A percentile compares a stretch with the other conserved stretches of the same genome.
phyloP scores from a whole-genome alignment of 2,329 filamentous ascomycete species.

The Stemphylium vesicarium region DNA sequence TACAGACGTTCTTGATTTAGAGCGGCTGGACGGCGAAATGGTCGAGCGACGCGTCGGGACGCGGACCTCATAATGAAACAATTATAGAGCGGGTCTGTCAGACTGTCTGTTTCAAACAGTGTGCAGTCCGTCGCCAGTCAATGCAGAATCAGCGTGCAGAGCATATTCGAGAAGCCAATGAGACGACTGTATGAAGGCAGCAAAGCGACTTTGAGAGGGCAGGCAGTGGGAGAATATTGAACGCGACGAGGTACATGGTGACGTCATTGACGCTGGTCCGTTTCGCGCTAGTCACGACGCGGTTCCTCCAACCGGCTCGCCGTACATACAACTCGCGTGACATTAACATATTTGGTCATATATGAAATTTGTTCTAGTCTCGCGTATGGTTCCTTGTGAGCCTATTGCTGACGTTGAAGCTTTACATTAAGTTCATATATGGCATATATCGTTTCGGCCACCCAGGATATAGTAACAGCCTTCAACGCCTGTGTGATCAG shows the following conservation, averaged over 20 bases:
- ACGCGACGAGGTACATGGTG: background rate
- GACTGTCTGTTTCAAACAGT: background rate
- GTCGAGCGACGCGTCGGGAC: background rate
- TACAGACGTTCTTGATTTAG: background rate
- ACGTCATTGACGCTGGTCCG: background rate
- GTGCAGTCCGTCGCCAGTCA: background rate
- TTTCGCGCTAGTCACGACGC: background rate
- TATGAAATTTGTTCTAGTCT: too few relatives aligned
- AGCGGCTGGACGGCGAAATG: background rate
- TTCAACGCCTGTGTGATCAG: too few relatives aligned
- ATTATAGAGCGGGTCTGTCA: background rate
- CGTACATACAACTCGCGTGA: too few relatives aligned
- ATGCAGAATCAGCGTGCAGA: background rate
- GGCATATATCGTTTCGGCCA: too few relatives aligned
- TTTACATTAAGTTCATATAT: too few relatives aligned
- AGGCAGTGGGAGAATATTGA: background rate
- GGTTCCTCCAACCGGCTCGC: too few relatives aligned
- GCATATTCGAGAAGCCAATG: background rate
- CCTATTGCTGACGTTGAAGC: too few relatives aligned
- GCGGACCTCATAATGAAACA: conserved; percentile 3
- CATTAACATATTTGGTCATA: too few relatives aligned
- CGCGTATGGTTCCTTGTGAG: too few relatives aligned
- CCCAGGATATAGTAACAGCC: too few relatives aligned
- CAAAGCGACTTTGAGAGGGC: background rate
- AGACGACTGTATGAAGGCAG: background rate